phyloP scores from a whole-genome alignment of 768 basidiomycete genomes.

The Auriscalpium microsporum region DNA sequence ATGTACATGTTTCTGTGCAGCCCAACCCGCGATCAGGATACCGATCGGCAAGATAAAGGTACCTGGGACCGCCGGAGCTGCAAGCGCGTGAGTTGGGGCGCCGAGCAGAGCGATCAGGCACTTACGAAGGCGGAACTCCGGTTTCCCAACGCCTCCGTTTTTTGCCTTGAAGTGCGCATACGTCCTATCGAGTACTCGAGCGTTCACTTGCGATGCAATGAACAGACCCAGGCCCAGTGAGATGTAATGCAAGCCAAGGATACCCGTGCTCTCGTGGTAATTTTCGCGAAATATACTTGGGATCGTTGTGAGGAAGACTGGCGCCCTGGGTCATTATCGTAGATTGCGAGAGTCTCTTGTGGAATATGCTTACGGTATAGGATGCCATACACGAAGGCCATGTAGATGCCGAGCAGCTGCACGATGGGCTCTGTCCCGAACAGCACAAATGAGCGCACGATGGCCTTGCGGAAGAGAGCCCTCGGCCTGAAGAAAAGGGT shows the following conservation, averaged over 20 bases:
- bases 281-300: conserved; percentile 46
- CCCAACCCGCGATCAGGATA: conserved; percentile 64
- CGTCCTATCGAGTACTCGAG: conserved; percentile 46
- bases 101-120: not conserved
- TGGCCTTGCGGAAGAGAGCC: conserved; percentile 39
- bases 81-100: not conserved
- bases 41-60: conserved; percentile 57
- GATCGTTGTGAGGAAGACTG: conserved; percentile 62
- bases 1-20: conserved; percentile 43
- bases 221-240: conserved; percentile 57
- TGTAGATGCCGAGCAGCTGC: conserved; percentile 57
- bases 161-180: conserved; percentile 43
- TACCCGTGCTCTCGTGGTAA: conserved; percentile 49
- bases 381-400: conserved; percentile 55
- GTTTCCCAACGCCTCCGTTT: conserved; percentile 44
- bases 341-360: not conserved
- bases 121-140: conserved; percentile 46
- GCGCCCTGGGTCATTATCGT: not conserved
- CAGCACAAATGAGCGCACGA: conserved; percentile 59
- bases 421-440: conserved; percentile 57
- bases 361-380: conserved; percentile 8
- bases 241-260: conserved; percentile 62
- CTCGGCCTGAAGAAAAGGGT: conserved; percentile 34
- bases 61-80: conserved; percentile 53
- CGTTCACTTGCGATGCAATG: conserved; percentile 43